Evolutionary conservation across 169 alveolate genomes (phyloP), one percentile per base, ranked within the genome.

Genomic region (Plasmodium malariae): DNA sequence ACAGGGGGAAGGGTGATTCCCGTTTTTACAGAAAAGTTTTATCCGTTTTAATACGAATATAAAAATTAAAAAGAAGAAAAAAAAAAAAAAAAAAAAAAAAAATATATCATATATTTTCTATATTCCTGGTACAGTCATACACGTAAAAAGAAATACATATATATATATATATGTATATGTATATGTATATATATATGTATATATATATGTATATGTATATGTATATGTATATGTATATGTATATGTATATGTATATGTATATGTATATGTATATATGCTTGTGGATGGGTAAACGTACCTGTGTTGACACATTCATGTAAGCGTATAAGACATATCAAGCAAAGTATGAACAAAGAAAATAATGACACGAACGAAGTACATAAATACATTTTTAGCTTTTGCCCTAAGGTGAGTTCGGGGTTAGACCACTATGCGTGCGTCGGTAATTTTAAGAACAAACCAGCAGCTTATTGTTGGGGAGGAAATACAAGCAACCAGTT

Each of bases 381-480:
- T 43, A 67, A 68, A 5, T 83, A 83, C 45, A 83, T 83, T 24
- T 83, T 83, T 45, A 51, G 32, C 19, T 83, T 83, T 32, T 21
- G 12, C 7, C 91, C 86, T 17, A 83, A 83, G 24, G 30, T 83
- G 28, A 83, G 91, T 55, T 11, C 74, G 14, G 94, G 88, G 49
- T 59, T 89, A 34, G 87, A 83, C 55, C 76, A 67, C 37, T 65
- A 63, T 40, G 69, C 92, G 74, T 74, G 92, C 19, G 74, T 92
- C 30, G 92, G 55, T 48, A 88, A 92, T 70, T 6, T 60, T 57
- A 65, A 88, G 76, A 67, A 71, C 51, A 72, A 88, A 43, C 36
- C 89, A 68, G 70, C 92, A n/a, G 96, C 97, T 14, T 97, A 93
- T 94, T 83, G 98, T 26, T 97, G 99, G 99, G 99, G 99, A 12